Evolutionary conservation across 345 rosid species (phyloP).

Genomic region (Populus davidiana): DNA sequence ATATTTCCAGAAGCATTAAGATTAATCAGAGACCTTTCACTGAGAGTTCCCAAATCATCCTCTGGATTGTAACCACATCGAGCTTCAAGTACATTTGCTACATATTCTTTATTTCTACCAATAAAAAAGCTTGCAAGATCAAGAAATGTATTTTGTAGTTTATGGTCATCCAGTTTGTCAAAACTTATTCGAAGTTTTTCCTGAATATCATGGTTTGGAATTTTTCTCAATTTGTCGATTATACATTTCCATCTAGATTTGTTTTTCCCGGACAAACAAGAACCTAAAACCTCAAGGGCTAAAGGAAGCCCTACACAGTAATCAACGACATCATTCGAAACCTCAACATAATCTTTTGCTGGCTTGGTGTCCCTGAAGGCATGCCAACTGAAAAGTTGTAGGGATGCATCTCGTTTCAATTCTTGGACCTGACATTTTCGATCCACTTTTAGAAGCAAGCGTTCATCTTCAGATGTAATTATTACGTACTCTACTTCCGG

Average conservation of each 20-base stretch:
- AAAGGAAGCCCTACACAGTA: constrained; percentile 8
- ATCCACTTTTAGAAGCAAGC: not conserved
- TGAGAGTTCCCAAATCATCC: not conserved
- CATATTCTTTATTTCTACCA: not conserved
- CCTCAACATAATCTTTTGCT: not conserved
- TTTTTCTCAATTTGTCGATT: not conserved
- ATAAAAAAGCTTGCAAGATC: not conserved
- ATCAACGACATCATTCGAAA: not conserved
- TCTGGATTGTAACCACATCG: not conserved
- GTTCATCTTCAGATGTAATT: constrained; percentile 4
- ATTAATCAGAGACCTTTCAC: not conserved
- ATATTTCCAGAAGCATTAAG: too few relatives aligned
- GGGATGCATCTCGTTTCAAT: not conserved
- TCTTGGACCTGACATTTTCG: not conserved
- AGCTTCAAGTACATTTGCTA: not conserved
- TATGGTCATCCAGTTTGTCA: not conserved
- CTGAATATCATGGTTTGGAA: not conserved
- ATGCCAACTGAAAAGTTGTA: constrained; percentile 6
- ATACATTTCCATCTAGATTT: constrained; percentile 4
- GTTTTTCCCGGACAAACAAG: not conserved
- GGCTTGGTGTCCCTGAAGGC: constrained; percentile 7
- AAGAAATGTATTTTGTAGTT: not conserved
- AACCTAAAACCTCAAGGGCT: constrained; percentile 13
- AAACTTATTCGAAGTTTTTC: too few relatives aligned
- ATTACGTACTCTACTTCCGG: not conserved